phyloP scores from a whole-genome alignment of 371 early-diverging fungal species.

The Gilbertella persicaria region DNA sequence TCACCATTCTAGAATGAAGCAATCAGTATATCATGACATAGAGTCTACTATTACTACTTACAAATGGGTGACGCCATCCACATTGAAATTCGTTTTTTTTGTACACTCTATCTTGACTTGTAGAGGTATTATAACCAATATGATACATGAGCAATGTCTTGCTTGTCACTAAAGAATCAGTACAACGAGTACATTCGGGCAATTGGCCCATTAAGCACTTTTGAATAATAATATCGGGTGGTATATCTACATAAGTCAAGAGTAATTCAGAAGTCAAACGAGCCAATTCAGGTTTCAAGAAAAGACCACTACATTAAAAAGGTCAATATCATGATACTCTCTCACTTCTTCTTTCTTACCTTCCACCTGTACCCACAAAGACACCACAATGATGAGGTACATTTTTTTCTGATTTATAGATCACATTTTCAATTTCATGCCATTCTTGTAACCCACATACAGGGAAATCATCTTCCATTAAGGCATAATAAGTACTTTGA shows the following conservation, averaged over 20 bases:
- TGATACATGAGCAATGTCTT: slow-evolving; percentile 59
- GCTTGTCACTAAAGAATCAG: slow-evolving; percentile 49
- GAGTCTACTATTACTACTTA: slow-evolving; percentile 32
- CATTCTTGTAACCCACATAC: slow-evolving; percentile 55
- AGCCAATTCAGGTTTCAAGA: slow-evolving; percentile 53
- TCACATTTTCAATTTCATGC: slow-evolving; percentile 54
- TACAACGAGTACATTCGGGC: slow-evolving; percentile 43
- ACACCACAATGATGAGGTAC: slow-evolving; percentile 59
- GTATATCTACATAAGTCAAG: slow-evolving; percentile 35
- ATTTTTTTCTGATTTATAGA: slow-evolving; percentile 48
- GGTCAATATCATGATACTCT: not conserved
- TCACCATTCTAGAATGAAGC: slow-evolving; percentile 34
- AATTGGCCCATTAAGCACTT: slow-evolving; percentile 55
- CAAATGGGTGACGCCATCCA: slow-evolving; percentile 69
- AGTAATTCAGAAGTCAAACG: slow-evolving; percentile 44
- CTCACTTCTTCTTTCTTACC: slow-evolving; percentile 20
- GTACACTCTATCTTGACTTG: slow-evolving; percentile 56
- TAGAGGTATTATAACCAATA: slow-evolving; percentile 65
- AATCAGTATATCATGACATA: not conserved
- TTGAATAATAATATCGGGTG: slow-evolving; percentile 62
- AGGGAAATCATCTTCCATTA: slow-evolving; percentile 68
- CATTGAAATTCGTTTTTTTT: slow-evolving; percentile 62
- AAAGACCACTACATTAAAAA: slow-evolving; percentile 41
- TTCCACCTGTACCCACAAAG: slow-evolving; percentile 68
- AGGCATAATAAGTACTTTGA: slow-evolving; percentile 47